Base-by-base conservation (phyloP, 345 rosid genomes). In the Limnanthes douglasii region DNA sequence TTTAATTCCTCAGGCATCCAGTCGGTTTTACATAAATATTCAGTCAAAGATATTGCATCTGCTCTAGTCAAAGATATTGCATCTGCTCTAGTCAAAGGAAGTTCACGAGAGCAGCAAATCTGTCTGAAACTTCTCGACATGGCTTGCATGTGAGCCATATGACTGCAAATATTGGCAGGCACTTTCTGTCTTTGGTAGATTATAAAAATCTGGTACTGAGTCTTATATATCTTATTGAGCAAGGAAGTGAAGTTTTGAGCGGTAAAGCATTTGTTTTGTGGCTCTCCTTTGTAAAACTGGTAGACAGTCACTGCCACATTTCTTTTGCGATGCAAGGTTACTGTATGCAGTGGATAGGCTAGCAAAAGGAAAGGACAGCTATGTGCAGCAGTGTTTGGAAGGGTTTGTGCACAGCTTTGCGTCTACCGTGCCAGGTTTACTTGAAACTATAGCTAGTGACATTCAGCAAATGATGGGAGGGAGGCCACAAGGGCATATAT, bases 51-150 rank as follows among this genome's bases (percentile, higher is more conserved):
- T 18, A 53, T 73, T n/a, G n/a, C n/a, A n/a, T n/a, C n/a, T n/a
- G n/a, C n/a, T n/a, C n/a, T n/a, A n/a, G n/a, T n/a, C n/a, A n/a
- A n/a, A n/a, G n/a, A 90, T 18, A 53, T 73, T 15, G 66, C 94
- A 44, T 65, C 96, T 48, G 47, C 85, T 37, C 74, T 90, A 25
- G 62, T 57, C 41, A 90, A 77, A 59, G 96, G 98, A 34, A 71
- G 68, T 55, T 47, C 79, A 28, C 79, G 98, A 25, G 98, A 90
- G 54, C 98, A 90, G 68, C 95, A 90, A 69, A 59, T 84, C 51
- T 61, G 92, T 56, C 58, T 90, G 58, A 90, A 90, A 60, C 77
- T 90, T 56, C 60, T 90, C 34, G 80, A 72, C 49, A 63, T 90
- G 78, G 73, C 76, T 51, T 84, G 84, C 70, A 70, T 55, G 86